Conservation (phyloP, 768 basidiomycete genomes). For the Lepiota subincarnata region DNA sequence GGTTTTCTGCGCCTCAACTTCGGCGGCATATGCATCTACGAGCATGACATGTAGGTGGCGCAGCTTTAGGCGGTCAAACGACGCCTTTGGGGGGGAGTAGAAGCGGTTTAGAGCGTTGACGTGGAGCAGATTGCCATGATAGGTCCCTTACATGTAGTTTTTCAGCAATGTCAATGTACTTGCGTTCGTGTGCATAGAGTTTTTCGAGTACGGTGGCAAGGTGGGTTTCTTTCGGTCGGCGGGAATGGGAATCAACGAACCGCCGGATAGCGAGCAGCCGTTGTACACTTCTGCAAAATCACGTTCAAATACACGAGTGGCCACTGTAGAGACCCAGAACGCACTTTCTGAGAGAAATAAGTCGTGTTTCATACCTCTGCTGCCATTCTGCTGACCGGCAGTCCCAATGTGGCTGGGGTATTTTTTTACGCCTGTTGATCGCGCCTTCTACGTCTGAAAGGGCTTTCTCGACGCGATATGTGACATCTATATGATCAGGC, state of each 20-base stretch:
- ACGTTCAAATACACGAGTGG: constrained; percentile 4
- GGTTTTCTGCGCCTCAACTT: constrained; percentile 25
- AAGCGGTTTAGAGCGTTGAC: background rate
- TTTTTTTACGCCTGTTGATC: constrained; percentile 6
- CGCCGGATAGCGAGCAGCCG: constrained; percentile 24
- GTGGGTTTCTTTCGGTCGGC: constrained; percentile 24
- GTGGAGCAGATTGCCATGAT: background rate
- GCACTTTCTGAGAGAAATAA: constrained; percentile 33
- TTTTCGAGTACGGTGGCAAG: constrained; percentile 26
- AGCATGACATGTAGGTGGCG: constrained; percentile 29
- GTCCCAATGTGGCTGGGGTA: constrained; percentile 23
- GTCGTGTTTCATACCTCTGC: constrained; percentile 26
- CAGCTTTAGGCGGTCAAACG: constrained; percentile 30
- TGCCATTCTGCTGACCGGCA: constrained; percentile 30
- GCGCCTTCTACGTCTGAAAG: constrained; percentile 12
- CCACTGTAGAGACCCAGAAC: constrained; percentile 11
- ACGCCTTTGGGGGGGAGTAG: constrained; percentile 18
- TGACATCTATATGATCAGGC: constrained; percentile 25
- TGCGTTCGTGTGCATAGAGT: constrained; percentile 35
- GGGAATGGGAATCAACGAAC: constrained; percentile 20
- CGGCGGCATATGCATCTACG: constrained; percentile 20
- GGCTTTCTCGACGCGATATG: constrained; percentile 24
- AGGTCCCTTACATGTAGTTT: constrained; percentile 29
- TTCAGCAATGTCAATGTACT: constrained; percentile 32
- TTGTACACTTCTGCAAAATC: constrained; percentile 24